These are phyloP conservation scores for Trametes gibbosa DNA, from an alignment of 768 basidiomycete genomes.

Conservation along the genomic window DNA sequence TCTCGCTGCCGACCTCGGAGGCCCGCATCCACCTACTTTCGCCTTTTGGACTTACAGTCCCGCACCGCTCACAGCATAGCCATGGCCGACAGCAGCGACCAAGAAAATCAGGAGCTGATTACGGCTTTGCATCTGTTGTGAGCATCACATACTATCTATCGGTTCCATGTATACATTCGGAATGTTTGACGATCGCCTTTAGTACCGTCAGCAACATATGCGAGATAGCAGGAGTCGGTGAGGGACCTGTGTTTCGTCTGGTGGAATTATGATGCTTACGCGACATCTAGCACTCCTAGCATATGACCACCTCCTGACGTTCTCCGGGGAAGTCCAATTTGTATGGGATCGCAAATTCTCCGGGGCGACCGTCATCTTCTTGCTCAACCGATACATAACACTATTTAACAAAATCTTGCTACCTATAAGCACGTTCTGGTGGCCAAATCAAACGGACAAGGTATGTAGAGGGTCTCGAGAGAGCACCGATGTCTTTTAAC, in stretches of 20 bases:
- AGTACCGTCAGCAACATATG: slow-evolving; percentile 2
- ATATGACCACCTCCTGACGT: slow-evolving; percentile 12
- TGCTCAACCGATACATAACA: slow-evolving; percentile 15
- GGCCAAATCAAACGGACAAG: slow-evolving; percentile 10
- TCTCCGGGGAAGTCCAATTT: slow-evolving; percentile 6
- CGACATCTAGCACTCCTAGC: slow-evolving; percentile 4
- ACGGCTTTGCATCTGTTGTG: background rate
- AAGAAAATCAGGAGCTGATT: slow-evolving; percentile 1
- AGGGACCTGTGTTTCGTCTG: background rate
- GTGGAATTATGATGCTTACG: background rate
- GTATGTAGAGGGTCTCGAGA: background rate
- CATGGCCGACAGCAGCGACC: background rate
- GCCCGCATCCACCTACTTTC: too few relatives aligned
- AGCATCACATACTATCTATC: background rate
- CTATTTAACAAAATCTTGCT: slow-evolving; percentile 2
- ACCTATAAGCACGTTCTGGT: slow-evolving; percentile 5
- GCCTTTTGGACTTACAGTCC: too few relatives aligned
- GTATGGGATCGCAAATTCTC: slow-evolving; percentile 17
- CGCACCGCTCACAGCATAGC: too few relatives aligned
- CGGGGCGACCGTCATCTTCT: slow-evolving; percentile 14
- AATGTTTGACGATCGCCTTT: background rate
- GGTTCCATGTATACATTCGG: background rate
- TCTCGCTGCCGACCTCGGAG: too few relatives aligned
- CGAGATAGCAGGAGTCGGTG: background rate
- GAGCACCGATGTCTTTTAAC: background rate